Conservation (phyloP, 495 filamentous ascomycete species). For the Podospora pseudoanserina region DNA sequence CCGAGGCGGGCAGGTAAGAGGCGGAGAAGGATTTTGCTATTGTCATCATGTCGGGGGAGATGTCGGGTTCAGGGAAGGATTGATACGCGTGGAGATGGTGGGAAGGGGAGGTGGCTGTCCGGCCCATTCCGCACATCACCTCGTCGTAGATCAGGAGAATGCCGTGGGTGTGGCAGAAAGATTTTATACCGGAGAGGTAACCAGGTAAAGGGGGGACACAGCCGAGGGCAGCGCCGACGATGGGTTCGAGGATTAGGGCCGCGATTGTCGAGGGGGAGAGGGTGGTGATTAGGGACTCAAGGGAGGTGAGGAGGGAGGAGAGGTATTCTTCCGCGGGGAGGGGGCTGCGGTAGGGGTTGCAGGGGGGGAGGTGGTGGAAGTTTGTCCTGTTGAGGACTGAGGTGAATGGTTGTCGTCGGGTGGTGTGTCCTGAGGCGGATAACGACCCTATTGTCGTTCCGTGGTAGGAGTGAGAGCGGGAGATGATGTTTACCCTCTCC, state of each 20-base stretch:
- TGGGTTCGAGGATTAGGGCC: slow-evolving; percentile 67
- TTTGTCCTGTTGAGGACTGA: slow-evolving; percentile 46
- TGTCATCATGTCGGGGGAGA: slow-evolving; percentile 62
- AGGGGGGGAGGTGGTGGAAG: slow-evolving; percentile 62
- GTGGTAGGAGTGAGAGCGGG: slow-evolving; percentile 65
- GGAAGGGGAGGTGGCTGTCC: not conserved
- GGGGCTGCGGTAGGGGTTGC: slow-evolving; percentile 48
- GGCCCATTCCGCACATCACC: slow-evolving; percentile 71
- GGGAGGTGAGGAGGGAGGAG: slow-evolving; percentile 12
- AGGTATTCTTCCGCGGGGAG: slow-evolving; percentile 12
- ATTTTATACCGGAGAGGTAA: slow-evolving; percentile 61
- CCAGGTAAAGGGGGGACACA: slow-evolving; percentile 59
- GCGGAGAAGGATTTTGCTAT: slow-evolving; percentile 63
- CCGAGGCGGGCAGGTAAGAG: slow-evolving; percentile 39
- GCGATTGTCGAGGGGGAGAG: slow-evolving; percentile 62
- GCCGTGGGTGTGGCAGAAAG: slow-evolving; percentile 61
- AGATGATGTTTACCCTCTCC: slow-evolving; percentile 52
- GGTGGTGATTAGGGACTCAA: slow-evolving; percentile 62
- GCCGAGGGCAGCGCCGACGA: slow-evolving; percentile 56
- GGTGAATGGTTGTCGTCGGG: slow-evolving; percentile 54
- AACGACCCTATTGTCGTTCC: slow-evolving; percentile 65
- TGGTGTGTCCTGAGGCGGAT: slow-evolving; percentile 54
- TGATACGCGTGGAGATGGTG: not conserved
- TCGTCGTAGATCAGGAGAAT: slow-evolving; percentile 70
- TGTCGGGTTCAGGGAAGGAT: slow-evolving; percentile 6